Evolutionary conservation across 306 rosid genomes (phyloP).

Genomic region (Alnus rubra): DNA sequence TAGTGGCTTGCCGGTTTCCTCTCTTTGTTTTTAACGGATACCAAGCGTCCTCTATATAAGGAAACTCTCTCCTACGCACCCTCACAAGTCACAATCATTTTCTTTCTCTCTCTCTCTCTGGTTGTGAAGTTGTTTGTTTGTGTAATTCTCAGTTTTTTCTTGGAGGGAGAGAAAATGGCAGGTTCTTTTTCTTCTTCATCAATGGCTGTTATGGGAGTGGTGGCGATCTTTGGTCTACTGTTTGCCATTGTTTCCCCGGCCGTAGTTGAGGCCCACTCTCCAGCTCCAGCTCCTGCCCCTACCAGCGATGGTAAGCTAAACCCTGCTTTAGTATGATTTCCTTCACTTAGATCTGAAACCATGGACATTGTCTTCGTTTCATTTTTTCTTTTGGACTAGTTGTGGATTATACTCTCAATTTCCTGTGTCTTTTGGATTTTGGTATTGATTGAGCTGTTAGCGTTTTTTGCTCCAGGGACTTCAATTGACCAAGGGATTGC

Average conservation of each 20-base stretch:
- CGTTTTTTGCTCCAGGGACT: slow-evolving; percentile 45
- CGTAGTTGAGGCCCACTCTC: slow-evolving; percentile 39
- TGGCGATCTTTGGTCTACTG: slow-evolving; percentile 36
- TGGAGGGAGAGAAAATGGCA: slow-evolving; percentile 35
- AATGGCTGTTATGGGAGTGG: slow-evolving; percentile 24
- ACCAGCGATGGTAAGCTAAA: slow-evolving; percentile 62
- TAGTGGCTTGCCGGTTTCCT: too few relatives aligned
- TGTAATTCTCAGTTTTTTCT: slow-evolving; percentile 1
- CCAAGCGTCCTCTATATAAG: slow-evolving; percentile 3
- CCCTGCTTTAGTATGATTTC: not conserved
- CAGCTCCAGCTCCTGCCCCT: slow-evolving; percentile 57
- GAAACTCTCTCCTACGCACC: not conserved
- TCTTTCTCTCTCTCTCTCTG: not conserved
- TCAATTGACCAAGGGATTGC: slow-evolving; percentile 87
- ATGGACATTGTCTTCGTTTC: not conserved
- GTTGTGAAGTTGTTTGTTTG: not conserved
- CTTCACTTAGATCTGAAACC: not conserved
- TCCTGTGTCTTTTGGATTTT: not conserved
- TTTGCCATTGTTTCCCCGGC: slow-evolving; percentile 49
- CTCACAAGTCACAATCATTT: not conserved
- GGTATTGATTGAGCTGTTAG: not conserved
- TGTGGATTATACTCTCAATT: too few relatives aligned
- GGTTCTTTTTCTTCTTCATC: slow-evolving; percentile 28
- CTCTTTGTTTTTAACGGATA: too few relatives aligned
- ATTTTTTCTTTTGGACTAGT: not conserved